Evolutionary conservation across 2,329 filamentous ascomycete species (phyloP), one percentile per base, ranked within the genome.

Genomic region (Anisogramma anomala): DNA sequence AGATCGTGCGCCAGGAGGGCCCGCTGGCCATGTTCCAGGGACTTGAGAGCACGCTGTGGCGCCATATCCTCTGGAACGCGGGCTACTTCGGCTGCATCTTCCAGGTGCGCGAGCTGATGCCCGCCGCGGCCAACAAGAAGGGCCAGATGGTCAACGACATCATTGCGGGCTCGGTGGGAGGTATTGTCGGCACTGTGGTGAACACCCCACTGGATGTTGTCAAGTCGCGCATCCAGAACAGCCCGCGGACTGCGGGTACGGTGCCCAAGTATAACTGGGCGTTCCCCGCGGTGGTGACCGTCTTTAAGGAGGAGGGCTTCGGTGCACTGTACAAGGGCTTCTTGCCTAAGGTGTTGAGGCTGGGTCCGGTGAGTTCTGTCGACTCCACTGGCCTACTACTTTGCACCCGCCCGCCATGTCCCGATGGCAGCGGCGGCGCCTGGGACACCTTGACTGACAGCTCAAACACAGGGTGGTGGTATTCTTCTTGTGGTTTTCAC

Each of bases 1-100:
- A 91, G 77, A 94, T 86, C 30, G 71, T 95, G 53, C 77, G 77
- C 59, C 71, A 79, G 46, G 89, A 96, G 64, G 89, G 91, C 6
- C 66, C 81, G 13, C 70, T 96, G 49, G 85, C 89, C 46, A 72
- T 98, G 59, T 98, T 96, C 73, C 93, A 96, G 63, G 91, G 91
- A 43, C 78, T 98, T 35, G 91, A 98, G 69, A 89, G 84, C 47
- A 98, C 91, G 42, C 69, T 96, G 67, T 98, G 91, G 91, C 80
- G 91, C 49, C 91, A 98, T 65, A 78, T 87, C 42, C 69, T 87
- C 36, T 62, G 59, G 46, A 95, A 95, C 65, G 78, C 84, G 11
- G 89, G 88, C 45, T 95, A 94, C 74, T 98, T 98, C 62, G 91
- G 91, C 56, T 93, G 87, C 65, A 98, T 98, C 61, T 94, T 93